Evolutionary conservation across 2,329 filamentous ascomycete species (phyloP), one percentile per base, ranked within the genome.

Genomic region (Alternaria hordeiaustralica): DNA sequence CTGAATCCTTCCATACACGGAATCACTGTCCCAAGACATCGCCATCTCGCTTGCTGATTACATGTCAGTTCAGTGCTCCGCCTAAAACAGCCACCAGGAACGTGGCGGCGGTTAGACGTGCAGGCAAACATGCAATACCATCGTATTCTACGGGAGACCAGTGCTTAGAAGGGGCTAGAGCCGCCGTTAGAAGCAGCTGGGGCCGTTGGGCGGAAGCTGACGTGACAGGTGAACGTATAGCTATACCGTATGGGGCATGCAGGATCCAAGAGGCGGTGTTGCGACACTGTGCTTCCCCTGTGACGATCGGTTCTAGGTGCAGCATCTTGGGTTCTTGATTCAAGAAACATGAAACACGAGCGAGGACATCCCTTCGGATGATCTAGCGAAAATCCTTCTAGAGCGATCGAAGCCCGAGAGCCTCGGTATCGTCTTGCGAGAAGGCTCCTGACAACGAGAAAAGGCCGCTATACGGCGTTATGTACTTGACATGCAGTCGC

Each of bases 31-130:
- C 51, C 47, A 12, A 61, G 21, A 51, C 44, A 46, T 53, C 43
- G 49, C 68, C 63, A 70, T 71, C 63, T 71, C 69, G 66, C 71
- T 70, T 69, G 63, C 45, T 62, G 58, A 61, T 63, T 65, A 55
- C 62, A 53, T 58, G 47, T 55, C 59, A 61, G 59, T 60, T 58
- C 49, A 62, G 57, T 47, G 28, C 63, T 41, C 64, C 66, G 63
- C 67, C 36, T 64, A 58, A 61, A 60, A 62, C 58, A 63, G 65
- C 64, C 63, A 69, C 62, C 64, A 51, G 58, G 50, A 41, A 50
- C 58, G 50, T 55, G 30, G 30, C 18, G 50, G 46, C 57, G 54
- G 58, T 56, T 65, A 53, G 58, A 43, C 63, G 61, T 69, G 66
- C 51, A 69, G 49, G 30, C 9, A 53, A 8, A 23, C 20, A 53